Evolutionary conservation across 148 eudicot genomes (phyloP).

Genomic region (Amaranthus palmeri): DNA sequence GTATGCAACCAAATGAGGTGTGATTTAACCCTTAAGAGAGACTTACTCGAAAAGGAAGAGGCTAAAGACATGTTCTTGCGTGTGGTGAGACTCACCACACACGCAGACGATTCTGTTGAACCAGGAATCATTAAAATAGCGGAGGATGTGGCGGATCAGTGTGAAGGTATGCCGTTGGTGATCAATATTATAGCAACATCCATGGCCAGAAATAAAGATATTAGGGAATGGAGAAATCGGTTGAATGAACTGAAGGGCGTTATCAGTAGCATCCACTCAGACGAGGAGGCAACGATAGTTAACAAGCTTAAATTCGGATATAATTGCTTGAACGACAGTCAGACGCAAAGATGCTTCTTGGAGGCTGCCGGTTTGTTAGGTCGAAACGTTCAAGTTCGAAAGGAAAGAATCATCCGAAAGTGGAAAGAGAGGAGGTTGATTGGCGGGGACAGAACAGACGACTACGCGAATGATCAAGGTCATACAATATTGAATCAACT

Average conservation of each 20-base stretch:
- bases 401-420: neutral
- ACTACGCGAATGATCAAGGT: slow-evolving; percentile 12
- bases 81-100: neutral
- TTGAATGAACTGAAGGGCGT: slow-evolving; percentile 2
- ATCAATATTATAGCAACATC: slow-evolving; percentile 15
- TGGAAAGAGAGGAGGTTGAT: neutral
- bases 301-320: slow-evolving; percentile 17
- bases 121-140: neutral
- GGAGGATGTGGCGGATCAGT: slow-evolving; percentile 7
- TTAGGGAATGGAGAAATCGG: slow-evolving; percentile 11
- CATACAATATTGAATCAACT: slow-evolving; percentile 12
- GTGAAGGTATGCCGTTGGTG: slow-evolving; percentile 20
- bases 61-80: slow-evolving; percentile 1
- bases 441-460: neutral
- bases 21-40: neutral
- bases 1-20: slow-evolving; percentile 15
- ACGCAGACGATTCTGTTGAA: neutral
- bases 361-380: neutral
- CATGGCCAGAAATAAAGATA: slow-evolving; percentile 6
- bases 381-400: neutral
- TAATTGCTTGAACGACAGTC: slow-evolving; percentile 5
- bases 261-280: slow-evolving; percentile 3
- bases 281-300: slow-evolving; percentile 14
- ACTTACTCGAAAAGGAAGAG: neutral
- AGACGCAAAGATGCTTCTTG: slow-evolving; percentile 4